A percentile compares a stretch with the other conserved stretches of the same genome.
Conservation (phyloP, 148 eudicot genomes). For the Dianthus caryophyllus region DNA sequence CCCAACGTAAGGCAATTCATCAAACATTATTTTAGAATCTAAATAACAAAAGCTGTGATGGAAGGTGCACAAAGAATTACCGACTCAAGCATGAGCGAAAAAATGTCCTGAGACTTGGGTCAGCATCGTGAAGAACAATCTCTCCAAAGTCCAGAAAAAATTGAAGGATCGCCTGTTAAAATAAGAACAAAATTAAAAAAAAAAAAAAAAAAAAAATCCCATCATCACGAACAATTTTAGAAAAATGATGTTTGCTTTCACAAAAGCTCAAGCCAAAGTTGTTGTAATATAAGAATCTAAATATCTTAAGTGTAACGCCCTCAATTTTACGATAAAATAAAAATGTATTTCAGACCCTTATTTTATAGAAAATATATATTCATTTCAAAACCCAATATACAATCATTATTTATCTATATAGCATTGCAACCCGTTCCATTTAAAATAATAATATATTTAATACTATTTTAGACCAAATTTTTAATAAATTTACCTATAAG, state of each 20-base stretch:
- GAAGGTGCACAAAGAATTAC: slow-evolving; percentile 31
- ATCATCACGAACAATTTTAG: background rate
- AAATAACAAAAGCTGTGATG: background rate
- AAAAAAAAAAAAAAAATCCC: slow-evolving; percentile 15
- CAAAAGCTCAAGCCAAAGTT: background rate
- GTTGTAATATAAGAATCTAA: background rate
- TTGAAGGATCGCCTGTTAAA: slow-evolving; percentile 78
- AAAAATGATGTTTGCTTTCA: background rate
- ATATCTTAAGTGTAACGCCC: no score
- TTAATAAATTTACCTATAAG: no score
- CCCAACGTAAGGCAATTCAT: background rate
- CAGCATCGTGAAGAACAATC: slow-evolving; percentile 87
- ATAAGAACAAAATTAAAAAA: slow-evolving; percentile 26
- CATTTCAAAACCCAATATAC: no score
- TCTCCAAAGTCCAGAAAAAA: slow-evolving; percentile 94
- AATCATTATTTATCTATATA: no score
- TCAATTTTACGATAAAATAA: no score
- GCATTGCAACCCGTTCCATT: no score
- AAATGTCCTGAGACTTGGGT: slow-evolving; percentile 75
- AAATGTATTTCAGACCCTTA: no score
- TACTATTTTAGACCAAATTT: no score
- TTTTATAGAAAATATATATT: no score
- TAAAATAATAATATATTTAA: no score
- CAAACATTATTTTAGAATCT: background rate
- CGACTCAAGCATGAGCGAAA: slow-evolving; percentile 90